Base-by-base conservation (phyloP, 371 early-diverging fungal genomes). In the Syncephalastrum sp. region DNA sequence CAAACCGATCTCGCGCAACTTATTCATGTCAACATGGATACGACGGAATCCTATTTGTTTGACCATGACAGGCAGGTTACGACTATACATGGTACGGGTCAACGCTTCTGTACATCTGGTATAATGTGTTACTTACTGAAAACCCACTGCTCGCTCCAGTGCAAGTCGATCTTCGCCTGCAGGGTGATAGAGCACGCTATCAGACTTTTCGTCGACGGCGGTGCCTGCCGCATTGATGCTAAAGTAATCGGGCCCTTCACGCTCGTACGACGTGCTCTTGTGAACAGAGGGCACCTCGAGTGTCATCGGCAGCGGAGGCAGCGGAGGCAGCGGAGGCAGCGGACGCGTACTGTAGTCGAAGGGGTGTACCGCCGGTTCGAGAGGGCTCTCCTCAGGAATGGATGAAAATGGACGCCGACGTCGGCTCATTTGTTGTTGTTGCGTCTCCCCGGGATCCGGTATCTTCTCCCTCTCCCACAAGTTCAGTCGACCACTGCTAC, bases 41-140 rank as follows among this genome's bases (percentile, higher is more conserved):
- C 56, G 47, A 46, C 49, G 53, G 25, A 45, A 50, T 2, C 67
- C 67, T 48, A 67, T 58, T 41, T 67, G 67, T 17, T 63, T 62
- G 47, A 81, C 75, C 43, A 61, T 72, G 17, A 81, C 82, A 2
- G 79, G 79, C 51, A 81, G 62, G 29, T 77, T 81, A 13, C 72
- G 74, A 56, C 82, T 79, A 29, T 14, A n/a, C 8, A 53, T 41
- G 66, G 58, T 25, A 59, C 41, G 23, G 54, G 56, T n/a, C 59
- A 64, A n/a, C 42, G 42, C 38, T 33, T 10, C 10, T 33, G 38
- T 33, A 12, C 10, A 33, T 1, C 24, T 59, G 19, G 48, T 27
- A 21, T 55, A 23, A 50, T 52, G 42, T 6, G 2, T 45, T 17
- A 49, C 56, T 46, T 68, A 51, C 67, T 65, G 54, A 19, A 59